Conservation (phyloP, 495 filamentous ascomycete genomes). For the Neurospora africana region DNA sequence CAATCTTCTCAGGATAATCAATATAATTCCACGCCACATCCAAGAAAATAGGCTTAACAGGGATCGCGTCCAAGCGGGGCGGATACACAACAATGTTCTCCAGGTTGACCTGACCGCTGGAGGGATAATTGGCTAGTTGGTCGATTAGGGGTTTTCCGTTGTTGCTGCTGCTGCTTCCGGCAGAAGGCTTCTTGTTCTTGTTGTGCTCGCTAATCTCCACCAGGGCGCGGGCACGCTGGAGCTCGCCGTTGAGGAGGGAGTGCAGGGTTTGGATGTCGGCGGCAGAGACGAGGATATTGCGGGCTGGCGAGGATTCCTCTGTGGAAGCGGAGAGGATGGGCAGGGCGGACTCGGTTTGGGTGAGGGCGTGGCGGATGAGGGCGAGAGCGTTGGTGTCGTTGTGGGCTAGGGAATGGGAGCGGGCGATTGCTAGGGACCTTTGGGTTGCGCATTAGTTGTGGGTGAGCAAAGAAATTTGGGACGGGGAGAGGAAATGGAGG, state of each 20-base stretch:
- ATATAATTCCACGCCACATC: conserved; percentile 99
- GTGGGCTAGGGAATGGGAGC: conserved; percentile 67
- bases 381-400: conserved; percentile 76
- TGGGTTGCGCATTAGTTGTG: conserved; percentile 3
- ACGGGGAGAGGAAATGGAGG: neutral
- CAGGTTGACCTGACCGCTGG: conserved; percentile 51
- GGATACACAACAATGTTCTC: conserved; percentile 77
- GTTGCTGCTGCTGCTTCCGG: neutral
- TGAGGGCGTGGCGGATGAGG: conserved; percentile 59
- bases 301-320: conserved; percentile 18
- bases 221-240: conserved; percentile 69
- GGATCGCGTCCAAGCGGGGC: conserved; percentile 68
- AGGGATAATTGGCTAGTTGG: conserved; percentile 62
- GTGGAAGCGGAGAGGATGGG: conserved; percentile 26
- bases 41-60: conserved; percentile 91
- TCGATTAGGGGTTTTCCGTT: conserved; percentile 47
- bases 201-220: conserved; percentile 62
- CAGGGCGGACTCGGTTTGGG: conserved; percentile 35
- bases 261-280: conserved; percentile 46
- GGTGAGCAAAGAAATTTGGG: neutral
- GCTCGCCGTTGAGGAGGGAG: conserved; percentile 50
- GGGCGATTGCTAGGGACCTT: conserved; percentile 76
- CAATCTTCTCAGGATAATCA: conserved; percentile 63
- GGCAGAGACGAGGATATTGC: conserved; percentile 50
- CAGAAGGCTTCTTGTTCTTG: conserved; percentile 18